Evolutionary conservation across 2,329 filamentous ascomycete species (phyloP).

Genomic region (Colletotrichum graminicola): DNA sequence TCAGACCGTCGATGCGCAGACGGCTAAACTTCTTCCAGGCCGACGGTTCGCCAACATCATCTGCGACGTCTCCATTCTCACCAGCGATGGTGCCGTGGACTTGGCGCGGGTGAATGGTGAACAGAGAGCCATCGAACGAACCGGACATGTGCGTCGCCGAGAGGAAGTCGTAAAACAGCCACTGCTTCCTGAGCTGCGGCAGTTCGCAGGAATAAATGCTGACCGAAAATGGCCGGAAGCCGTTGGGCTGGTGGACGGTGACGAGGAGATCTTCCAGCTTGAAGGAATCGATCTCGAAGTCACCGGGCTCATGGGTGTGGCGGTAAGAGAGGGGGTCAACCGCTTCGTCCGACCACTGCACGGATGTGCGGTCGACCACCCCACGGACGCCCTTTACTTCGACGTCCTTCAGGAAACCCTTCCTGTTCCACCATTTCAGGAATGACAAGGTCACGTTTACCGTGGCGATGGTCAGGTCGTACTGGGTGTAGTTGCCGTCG

Average conservation of each 20-base stretch:
- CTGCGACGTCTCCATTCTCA: slow-evolving; percentile 65
- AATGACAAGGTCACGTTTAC: slow-evolving; percentile 98
- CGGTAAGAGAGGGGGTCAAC: slow-evolving; percentile 89
- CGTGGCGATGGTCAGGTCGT: slow-evolving; percentile 93
- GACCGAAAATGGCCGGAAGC: slow-evolving; percentile 93
- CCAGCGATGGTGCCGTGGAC: slow-evolving; percentile 82
- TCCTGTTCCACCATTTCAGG: slow-evolving; percentile 99
- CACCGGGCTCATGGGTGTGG: slow-evolving; percentile 88
- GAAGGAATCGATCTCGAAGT: slow-evolving; percentile 98
- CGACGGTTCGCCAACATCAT: slow-evolving; percentile 73
- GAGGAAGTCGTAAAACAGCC: slow-evolving; percentile 97
- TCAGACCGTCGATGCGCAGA: slow-evolving; percentile 91
- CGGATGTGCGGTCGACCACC: slow-evolving; percentile 89
- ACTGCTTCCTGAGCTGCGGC: slow-evolving; percentile 92
- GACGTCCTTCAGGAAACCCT: slow-evolving; percentile 89
- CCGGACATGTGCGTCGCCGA: slow-evolving; percentile 97
- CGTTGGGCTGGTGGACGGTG: slow-evolving; percentile 89
- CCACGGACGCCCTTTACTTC: slow-evolving; percentile 94
- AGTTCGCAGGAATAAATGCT: slow-evolving; percentile 97
- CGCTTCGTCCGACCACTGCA: slow-evolving; percentile 76
- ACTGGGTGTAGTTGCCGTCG: slow-evolving; percentile 97
- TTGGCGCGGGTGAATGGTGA: slow-evolving; percentile 96
- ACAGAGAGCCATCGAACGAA: slow-evolving; percentile 93
- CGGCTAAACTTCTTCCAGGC: slow-evolving; percentile 97
- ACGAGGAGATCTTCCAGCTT: slow-evolving; percentile 94